Percentiles rank a stretch among this genome's conserved stretches.
phyloP scores from a whole-genome alignment of 108 stramenopile species.

The Schizochytrium sp. region DNA sequence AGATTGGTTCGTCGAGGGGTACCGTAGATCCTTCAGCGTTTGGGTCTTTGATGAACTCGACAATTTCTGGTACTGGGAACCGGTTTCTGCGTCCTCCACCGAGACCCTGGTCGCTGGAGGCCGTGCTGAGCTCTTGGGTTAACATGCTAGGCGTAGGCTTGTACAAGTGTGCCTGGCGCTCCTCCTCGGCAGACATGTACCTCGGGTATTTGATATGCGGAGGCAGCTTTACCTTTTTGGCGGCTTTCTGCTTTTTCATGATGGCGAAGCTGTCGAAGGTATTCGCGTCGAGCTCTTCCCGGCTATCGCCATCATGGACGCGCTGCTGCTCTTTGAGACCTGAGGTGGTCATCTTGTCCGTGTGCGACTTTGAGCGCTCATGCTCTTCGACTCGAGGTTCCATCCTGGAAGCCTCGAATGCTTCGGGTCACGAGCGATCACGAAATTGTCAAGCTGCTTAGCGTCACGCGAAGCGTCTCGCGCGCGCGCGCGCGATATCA shows the following conservation, averaged over 20 bases:
- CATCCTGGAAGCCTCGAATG: neutral
- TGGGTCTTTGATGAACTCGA: neutral
- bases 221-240: neutral
- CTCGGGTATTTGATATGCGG: neutral
- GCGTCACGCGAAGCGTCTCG: too few relatives aligned
- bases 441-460: too few relatives aligned
- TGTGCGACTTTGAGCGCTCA: neutral
- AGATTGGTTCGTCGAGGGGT: neutral
- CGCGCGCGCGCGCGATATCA: too few relatives aligned
- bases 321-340: too few relatives aligned
- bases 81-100: neutral
- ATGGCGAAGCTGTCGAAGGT: neutral
- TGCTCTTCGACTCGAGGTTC: neutral
- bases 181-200: neutral
- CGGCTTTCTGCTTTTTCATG: neutral
- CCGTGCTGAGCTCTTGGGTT: neutral
- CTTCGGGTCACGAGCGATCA: too few relatives aligned
- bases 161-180: neutral
- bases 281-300: neutral
- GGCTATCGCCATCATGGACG: too few relatives aligned
- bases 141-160: conserved; percentile 7
- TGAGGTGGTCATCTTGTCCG: too few relatives aligned
- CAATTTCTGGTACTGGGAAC: neutral
- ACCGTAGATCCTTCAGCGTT: neutral
- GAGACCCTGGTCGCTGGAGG: neutral